Percentiles rank a stretch among this genome's conserved stretches.
These are phyloP conservation scores for Neurospora pannonica DNA, from an alignment of 495 filamentous ascomycete genomes.

Conservation along the genomic window DNA sequence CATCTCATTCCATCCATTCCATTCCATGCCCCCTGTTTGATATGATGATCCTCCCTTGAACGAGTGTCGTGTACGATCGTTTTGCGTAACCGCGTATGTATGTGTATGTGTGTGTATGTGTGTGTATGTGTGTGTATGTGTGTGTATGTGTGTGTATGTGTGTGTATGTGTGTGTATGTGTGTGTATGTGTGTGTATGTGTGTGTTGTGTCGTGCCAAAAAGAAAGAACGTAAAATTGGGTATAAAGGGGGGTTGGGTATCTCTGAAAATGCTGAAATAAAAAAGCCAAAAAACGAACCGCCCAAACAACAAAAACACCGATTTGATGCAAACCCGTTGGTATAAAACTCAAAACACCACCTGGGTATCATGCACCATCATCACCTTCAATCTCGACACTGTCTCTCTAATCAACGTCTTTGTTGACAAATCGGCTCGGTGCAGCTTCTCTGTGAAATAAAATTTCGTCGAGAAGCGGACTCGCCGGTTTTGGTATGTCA, in stretches of 20 bases:
- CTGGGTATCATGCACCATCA: neutral
- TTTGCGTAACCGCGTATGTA: neutral
- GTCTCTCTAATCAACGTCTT: neutral
- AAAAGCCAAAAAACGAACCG: neutral
- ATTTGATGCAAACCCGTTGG: neutral
- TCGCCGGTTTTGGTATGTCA: neutral
- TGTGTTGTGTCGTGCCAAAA: too few relatives aligned
- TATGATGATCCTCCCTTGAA: neutral
- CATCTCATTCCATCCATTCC: neutral
- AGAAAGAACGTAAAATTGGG: neutral
- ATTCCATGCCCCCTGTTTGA: neutral
- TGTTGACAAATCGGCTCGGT: neutral
- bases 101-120: neutral
- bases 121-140: neutral
- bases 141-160: neutral
- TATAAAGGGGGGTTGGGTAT: neutral
- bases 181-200: neutral
- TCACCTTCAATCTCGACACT: neutral
- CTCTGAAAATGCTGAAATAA: neutral
- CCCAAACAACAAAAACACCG: neutral
- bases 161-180: neutral
- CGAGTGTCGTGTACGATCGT: neutral
- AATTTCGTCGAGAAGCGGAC: neutral
- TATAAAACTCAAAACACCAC: neutral
- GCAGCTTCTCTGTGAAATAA: neutral